These are phyloP conservation scores for Hortiboletus campestris DNA, from an alignment of 768 basidiomycete genomes.

Conservation along the genomic window DNA sequence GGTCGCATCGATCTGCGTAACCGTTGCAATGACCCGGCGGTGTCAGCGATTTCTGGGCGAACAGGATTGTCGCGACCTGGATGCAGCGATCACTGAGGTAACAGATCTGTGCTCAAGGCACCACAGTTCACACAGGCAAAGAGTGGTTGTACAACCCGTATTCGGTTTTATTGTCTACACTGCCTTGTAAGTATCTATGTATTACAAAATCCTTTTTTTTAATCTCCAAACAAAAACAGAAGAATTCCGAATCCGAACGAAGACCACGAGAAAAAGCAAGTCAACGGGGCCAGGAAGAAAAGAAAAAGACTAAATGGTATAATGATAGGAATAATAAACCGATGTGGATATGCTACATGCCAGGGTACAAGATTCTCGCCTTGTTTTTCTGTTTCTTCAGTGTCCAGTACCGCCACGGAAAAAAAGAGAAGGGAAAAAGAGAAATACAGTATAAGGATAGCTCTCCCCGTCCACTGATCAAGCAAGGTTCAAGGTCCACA, in stretches of 20 bases:
- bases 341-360: conserved; percentile 23
- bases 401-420: conserved; percentile 5
- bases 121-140: not conserved
- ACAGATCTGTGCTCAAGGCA: conserved; percentile 3
- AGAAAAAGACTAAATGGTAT: conserved; percentile 12
- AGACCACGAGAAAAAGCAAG: not conserved
- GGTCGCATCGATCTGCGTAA: not conserved
- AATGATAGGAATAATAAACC: conserved; percentile 25
- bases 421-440: not conserved
- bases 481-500: conserved; percentile 33
- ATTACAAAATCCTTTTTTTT: conserved; percentile 12
- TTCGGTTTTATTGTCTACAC: conserved; percentile 15
- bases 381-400: conserved; percentile 19
- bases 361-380: conserved; percentile 8
- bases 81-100: not conserved
- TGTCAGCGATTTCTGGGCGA: not conserved
- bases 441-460: conserved; percentile 30
- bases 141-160: conserved; percentile 6
- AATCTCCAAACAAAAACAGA: not conserved
- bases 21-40: not conserved
- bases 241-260: not conserved
- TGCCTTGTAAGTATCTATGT: conserved; percentile 18
- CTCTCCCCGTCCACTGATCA: conserved; percentile 11
- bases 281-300: no score
- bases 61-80: not conserved